Conservation (phyloP, 2,329 filamentous ascomycete species). For the Fusarium clavum region DNA sequence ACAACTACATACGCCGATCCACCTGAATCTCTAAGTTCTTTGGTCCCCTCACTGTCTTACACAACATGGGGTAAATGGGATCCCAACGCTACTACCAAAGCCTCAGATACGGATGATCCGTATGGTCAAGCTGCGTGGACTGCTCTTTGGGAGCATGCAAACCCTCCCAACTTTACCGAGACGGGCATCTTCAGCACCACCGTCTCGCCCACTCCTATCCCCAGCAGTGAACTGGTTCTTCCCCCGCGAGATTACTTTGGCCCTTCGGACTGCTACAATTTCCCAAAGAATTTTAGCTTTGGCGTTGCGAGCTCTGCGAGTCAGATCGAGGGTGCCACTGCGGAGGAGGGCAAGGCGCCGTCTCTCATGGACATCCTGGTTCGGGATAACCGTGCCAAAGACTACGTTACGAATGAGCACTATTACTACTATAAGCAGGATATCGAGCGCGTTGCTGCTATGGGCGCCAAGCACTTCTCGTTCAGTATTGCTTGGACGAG, state of each 20-base stretch:
- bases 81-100: conserved; percentile 45
- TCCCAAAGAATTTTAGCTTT: conserved; percentile 60
- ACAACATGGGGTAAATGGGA: conserved; percentile 53
- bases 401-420: conserved; percentile 60
- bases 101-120: conserved; percentile 46
- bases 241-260: conserved; percentile 65
- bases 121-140: conserved; percentile 51
- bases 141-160: conserved; percentile 50
- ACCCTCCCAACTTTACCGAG: conserved; percentile 52
- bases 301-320: conserved; percentile 62
- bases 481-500: conserved; percentile 65
- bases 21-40: conserved; percentile 41
- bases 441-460: conserved; percentile 62
- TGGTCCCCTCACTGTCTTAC: conserved; percentile 47
- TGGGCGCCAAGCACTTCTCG: conserved; percentile 64
- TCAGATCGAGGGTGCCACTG: conserved; percentile 60
- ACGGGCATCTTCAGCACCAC: conserved; percentile 57
- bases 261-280: conserved; percentile 61
- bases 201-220: conserved; percentile 65
- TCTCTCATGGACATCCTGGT: conserved; percentile 57
- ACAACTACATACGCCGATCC: conserved; percentile 49
- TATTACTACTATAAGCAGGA: conserved; percentile 69
- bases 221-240: conserved; percentile 64
- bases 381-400: conserved; percentile 41
- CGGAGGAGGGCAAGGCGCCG: conserved; percentile 57